Conservation (phyloP, 2,329 filamentous ascomycete species). For the Tolypocladium amazonense region DNA sequence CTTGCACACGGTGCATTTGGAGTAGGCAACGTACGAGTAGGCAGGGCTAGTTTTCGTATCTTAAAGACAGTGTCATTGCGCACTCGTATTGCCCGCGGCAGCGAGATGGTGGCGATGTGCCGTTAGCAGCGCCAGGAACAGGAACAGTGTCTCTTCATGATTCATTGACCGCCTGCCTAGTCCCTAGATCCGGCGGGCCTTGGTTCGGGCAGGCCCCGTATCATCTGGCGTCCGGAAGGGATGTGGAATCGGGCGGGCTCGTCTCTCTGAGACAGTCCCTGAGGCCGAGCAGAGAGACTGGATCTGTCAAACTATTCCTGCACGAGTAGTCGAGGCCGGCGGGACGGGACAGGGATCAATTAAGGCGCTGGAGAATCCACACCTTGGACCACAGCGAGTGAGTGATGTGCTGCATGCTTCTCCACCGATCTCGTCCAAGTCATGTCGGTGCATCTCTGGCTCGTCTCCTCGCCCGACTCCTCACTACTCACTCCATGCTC, state of each 20-base stretch:
- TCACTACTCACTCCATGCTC: background rate
- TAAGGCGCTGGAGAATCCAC: too few relatives aligned
- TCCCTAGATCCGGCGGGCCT: background rate
- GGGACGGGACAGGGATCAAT: background rate
- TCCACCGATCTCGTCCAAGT: background rate
- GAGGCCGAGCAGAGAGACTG: background rate
- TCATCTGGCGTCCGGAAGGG: background rate
- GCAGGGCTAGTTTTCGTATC: too few relatives aligned
- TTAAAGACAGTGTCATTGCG: background rate
- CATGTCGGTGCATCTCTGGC: background rate
- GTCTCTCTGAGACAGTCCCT: background rate
- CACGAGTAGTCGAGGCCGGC: background rate
- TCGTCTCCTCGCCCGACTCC: background rate
- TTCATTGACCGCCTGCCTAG: background rate
- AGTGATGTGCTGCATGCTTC: background rate
- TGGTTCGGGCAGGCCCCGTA: background rate
- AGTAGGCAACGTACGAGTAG: too few relatives aligned
- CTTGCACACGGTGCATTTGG: background rate
- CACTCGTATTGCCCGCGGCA: background rate
- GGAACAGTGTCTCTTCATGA: background rate
- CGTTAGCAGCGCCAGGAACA: background rate
- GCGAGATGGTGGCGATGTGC: background rate
- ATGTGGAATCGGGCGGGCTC: background rate
- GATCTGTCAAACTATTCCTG: background rate
- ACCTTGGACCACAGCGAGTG: background rate